A percentile compares a stretch with the other conserved stretches of the same genome.
These are phyloP conservation scores for Xylariaceae sp. DNA, from an alignment of 2,329 filamentous ascomycete species.

Conservation along the genomic window DNA sequence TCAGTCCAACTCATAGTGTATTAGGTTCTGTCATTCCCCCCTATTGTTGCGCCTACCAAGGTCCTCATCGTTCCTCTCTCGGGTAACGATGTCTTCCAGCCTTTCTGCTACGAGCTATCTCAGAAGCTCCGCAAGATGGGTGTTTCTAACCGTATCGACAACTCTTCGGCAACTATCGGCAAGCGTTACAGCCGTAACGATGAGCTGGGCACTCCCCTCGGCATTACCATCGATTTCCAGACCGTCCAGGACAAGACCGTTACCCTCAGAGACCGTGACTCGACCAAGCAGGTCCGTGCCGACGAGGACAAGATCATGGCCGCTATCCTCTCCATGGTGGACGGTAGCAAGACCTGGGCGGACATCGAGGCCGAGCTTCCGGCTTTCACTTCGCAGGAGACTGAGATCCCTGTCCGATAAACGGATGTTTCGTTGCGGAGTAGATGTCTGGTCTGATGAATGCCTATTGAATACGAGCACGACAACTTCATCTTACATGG, in stretches of 20 bases:
- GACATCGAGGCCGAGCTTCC: conserved; percentile 75
- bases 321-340: conserved; percentile 53
- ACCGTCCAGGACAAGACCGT: conserved; percentile 80
- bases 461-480: not conserved
- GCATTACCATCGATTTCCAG: conserved; percentile 94
- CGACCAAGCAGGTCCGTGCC: conserved; percentile 83
- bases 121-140: conserved; percentile 69
- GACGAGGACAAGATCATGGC: conserved; percentile 73
- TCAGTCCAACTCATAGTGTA: conserved; percentile 8
- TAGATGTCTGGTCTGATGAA: not conserved
- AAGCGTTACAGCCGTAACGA: conserved; percentile 94
- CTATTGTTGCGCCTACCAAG: conserved; percentile 83
- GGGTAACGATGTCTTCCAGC: conserved; percentile 71
- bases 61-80: conserved; percentile 89
- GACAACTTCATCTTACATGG: not conserved
- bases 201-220: conserved; percentile 89
- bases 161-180: conserved; percentile 86
- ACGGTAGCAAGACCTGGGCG: conserved; percentile 52
- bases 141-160: conserved; percentile 80
- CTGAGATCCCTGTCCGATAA: conserved; percentile 34
- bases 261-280: conserved; percentile 86
- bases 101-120: conserved; percentile 68
- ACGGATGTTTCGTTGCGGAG: not conserved
- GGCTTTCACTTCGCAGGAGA: conserved; percentile 74
- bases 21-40: conserved; percentile 66